A percentile compares a stretch with the other conserved stretches of the same genome.
Evolutionary conservation across 257 asterid genomes (phyloP).

Genomic region (Catharanthus roseus): DNA sequence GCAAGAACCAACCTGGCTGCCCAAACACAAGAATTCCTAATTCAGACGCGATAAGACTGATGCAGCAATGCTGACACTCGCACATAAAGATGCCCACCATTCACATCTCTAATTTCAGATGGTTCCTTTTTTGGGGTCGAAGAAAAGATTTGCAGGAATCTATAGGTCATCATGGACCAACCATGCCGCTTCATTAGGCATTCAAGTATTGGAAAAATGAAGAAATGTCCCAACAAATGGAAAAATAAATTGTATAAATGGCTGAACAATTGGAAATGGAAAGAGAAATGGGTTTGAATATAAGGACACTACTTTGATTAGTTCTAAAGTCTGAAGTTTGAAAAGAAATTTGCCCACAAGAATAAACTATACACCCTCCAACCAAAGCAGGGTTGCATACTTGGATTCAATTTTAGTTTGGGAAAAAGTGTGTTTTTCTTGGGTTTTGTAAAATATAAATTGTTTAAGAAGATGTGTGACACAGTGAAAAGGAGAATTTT

Average conservation of each 20-base stretch:
- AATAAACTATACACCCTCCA: too few relatives aligned
- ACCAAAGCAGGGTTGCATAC: too few relatives aligned
- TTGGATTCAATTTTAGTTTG: too few relatives aligned
- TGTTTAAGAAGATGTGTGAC: too few relatives aligned
- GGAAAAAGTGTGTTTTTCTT: too few relatives aligned
- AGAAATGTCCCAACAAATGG: not conserved
- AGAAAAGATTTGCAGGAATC: not conserved
- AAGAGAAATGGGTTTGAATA: not conserved
- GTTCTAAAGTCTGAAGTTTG: not conserved
- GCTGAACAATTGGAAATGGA: not conserved
- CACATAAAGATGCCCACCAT: not conserved
- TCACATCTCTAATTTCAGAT: not conserved
- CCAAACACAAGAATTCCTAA: slow-evolving; percentile 32
- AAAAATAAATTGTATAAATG: not conserved
- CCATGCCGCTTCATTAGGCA: not conserved
- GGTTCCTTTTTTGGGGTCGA: not conserved
- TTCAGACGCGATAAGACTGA: slow-evolving; percentile 25
- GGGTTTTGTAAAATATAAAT: too few relatives aligned
- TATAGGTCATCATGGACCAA: not conserved
- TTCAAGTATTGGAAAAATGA: not conserved
- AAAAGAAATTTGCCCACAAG: not conserved
- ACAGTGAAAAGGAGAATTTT: too few relatives aligned
- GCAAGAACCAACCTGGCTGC: slow-evolving; percentile 99
- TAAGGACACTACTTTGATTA: not conserved
- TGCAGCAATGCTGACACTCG: not conserved